These are phyloP conservation scores for Penicillium sp. DNA, from an alignment of 2,329 filamentous ascomycete species.

Conservation along the genomic window DNA sequence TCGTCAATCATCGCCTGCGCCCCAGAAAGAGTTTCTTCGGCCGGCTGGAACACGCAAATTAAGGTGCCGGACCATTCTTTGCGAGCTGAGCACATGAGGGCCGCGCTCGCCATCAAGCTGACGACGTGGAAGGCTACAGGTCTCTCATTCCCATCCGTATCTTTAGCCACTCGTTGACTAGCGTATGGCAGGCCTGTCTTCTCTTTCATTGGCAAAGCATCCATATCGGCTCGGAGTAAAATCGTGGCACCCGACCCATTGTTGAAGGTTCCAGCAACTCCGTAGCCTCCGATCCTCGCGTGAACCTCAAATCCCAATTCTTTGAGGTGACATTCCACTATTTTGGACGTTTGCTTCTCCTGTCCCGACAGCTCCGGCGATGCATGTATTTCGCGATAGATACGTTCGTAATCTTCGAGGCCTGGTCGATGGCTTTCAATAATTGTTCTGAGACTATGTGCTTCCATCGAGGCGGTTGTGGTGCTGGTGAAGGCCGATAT, in stretches of 20 bases:
- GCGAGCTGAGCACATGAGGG: slow-evolving; percentile 46
- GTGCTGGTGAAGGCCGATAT: too few species aligned
- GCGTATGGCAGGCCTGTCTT: slow-evolving; percentile 57
- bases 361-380: slow-evolving; percentile 58
- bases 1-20: slow-evolving; percentile 60
- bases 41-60: slow-evolving; percentile 62
- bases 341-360: slow-evolving; percentile 52
- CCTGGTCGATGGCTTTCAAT: neutral
- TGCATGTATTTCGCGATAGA: slow-evolving; percentile 57
- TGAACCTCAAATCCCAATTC: slow-evolving; percentile 46
- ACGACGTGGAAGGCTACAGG: slow-evolving; percentile 65
- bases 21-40: slow-evolving; percentile 60
- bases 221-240: slow-evolving; percentile 62
- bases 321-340: slow-evolving; percentile 45
- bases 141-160: slow-evolving; percentile 49
- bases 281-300: slow-evolving; percentile 58
- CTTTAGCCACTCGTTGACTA: slow-evolving; percentile 47
- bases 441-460: neutral
- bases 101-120: slow-evolving; percentile 56
- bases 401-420: slow-evolving; percentile 43
- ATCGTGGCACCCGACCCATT: slow-evolving; percentile 59
- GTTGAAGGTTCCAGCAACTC: slow-evolving; percentile 55
- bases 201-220: slow-evolving; percentile 60
- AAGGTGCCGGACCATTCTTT: slow-evolving; percentile 59
- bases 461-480: too few species aligned